These are phyloP conservation scores for Casuarina cunninghamiana DNA, from an alignment of 306 rosid genomes.

Conservation along the genomic window DNA sequence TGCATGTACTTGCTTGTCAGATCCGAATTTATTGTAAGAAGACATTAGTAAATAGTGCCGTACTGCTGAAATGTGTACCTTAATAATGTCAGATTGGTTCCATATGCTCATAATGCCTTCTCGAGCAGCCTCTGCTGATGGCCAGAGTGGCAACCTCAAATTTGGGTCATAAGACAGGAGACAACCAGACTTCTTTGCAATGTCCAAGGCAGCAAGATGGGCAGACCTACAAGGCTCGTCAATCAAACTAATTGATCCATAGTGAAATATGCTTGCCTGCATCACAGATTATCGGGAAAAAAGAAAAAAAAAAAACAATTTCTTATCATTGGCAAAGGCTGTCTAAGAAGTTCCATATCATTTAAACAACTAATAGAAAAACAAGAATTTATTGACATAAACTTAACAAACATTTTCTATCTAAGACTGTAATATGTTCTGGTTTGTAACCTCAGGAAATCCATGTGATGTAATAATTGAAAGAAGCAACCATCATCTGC, in stretches of 20 bases:
- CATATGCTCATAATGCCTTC: conserved; percentile 32
- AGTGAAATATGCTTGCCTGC: conserved; percentile 42
- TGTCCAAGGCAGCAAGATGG: conserved; percentile 34
- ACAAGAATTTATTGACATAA: not conserved
- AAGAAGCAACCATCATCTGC: not conserved
- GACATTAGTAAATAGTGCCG: not conserved
- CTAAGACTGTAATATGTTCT: not conserved
- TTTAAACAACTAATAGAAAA: not conserved
- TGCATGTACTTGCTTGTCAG: not conserved
- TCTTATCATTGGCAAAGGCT: not conserved
- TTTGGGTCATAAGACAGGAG: conserved; percentile 38
- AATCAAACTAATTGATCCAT: conserved; percentile 41
- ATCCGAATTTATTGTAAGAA: not conserved
- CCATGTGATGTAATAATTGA: not conserved
- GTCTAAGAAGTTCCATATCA: not conserved
- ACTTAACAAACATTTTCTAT: not conserved
- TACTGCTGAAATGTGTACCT: conserved; percentile 21
- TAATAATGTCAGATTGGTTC: conserved; percentile 32
- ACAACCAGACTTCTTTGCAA: conserved; percentile 28
- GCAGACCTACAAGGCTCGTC: conserved; percentile 36
- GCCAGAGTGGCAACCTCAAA: conserved; percentile 36
- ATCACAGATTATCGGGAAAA: not conserved
- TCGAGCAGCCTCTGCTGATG: conserved; percentile 34
- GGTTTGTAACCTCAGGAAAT: not conserved
- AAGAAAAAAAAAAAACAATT: not conserved